phyloP scores from a whole-genome alignment of 768 basidiomycete species.

The Phaeotremella skinneri region DNA sequence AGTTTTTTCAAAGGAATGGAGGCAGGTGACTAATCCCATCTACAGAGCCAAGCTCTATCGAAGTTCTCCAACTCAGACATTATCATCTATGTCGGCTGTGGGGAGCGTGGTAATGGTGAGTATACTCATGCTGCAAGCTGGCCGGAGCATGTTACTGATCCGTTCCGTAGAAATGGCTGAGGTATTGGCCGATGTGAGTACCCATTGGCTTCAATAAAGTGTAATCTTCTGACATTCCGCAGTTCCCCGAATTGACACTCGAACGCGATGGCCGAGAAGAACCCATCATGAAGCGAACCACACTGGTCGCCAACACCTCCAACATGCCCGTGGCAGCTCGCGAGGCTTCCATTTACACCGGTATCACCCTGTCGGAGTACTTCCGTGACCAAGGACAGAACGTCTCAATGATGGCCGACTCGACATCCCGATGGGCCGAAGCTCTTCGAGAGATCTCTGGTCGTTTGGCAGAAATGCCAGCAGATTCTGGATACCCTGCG shows the following conservation, averaged over 20 bases:
- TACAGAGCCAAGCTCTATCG: slow-evolving; percentile 65
- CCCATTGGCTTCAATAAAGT: neutral
- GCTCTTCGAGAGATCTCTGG: slow-evolving; percentile 98
- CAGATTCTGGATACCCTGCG: slow-evolving; percentile 98
- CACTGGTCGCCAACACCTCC: slow-evolving; percentile 97
- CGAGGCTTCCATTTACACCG: slow-evolving; percentile 99
- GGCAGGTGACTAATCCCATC: neutral
- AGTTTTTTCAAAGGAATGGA: slow-evolving; percentile 53
- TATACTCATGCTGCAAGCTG: neutral
- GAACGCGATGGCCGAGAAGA: slow-evolving; percentile 86
- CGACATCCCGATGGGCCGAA: slow-evolving; percentile 98
- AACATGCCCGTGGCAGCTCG: slow-evolving; percentile 99
- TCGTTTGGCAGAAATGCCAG: slow-evolving; percentile 98
- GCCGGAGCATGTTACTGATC: slow-evolving; percentile 14
- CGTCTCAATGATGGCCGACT: slow-evolving; percentile 99
- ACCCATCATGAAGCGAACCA: slow-evolving; percentile 99
- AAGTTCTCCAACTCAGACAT: slow-evolving; percentile 99
- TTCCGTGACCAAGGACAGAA: slow-evolving; percentile 98
- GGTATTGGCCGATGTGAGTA: slow-evolving; percentile 87
- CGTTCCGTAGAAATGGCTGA: slow-evolving; percentile 63
- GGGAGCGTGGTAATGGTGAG: slow-evolving; percentile 81
- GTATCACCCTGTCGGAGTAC: slow-evolving; percentile 97
- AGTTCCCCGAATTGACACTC: slow-evolving; percentile 82
- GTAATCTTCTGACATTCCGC: slow-evolving; percentile 23
- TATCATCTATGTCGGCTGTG: slow-evolving; percentile 98